Percentiles rank a stretch among this genome's conserved stretches.
These are phyloP conservation scores for Ceriops zippeliana DNA, from an alignment of 345 rosid species.

Conservation along the genomic window DNA sequence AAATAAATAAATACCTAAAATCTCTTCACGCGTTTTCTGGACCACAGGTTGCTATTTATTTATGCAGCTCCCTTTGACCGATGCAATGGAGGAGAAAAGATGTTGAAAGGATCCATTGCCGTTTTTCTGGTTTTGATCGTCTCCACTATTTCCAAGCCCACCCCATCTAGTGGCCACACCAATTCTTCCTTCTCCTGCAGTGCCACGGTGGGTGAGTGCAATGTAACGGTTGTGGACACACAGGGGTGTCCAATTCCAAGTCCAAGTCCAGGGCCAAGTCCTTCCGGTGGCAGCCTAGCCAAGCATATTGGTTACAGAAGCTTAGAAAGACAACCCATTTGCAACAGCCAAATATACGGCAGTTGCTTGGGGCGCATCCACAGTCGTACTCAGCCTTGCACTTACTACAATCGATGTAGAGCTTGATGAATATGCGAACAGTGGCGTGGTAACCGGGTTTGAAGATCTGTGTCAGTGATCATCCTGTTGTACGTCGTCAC, in stretches of 20 bases:
- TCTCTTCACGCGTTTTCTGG: neutral
- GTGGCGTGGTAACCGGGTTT: no score
- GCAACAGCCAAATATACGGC: neutral
- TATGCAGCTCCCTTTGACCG: neutral
- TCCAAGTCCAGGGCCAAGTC: neutral
- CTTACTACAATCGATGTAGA: slow-evolving; percentile 7
- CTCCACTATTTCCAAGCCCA: neutral
- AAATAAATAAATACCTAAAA: neutral
- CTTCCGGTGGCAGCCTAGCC: neutral
- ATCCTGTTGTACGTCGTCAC: no score
- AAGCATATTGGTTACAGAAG: neutral
- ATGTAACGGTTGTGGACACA: neutral
- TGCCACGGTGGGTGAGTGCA: neutral
- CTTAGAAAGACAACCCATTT: slow-evolving; percentile 1
- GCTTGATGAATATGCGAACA: neutral
- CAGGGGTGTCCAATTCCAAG: neutral
- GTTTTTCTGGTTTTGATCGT: neutral
- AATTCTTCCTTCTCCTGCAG: neutral
- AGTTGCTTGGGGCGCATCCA: neutral
- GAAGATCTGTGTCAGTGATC: no score
- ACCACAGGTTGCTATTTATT: neutral
- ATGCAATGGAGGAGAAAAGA: neutral
- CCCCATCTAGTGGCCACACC: neutral
- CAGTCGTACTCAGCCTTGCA: neutral
- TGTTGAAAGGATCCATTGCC: neutral